Evolutionary conservation across 176 grass and related monocot genomes (phyloP), one percentile per base, ranked within the genome.

Genomic region (Carex myosuroides): DNA sequence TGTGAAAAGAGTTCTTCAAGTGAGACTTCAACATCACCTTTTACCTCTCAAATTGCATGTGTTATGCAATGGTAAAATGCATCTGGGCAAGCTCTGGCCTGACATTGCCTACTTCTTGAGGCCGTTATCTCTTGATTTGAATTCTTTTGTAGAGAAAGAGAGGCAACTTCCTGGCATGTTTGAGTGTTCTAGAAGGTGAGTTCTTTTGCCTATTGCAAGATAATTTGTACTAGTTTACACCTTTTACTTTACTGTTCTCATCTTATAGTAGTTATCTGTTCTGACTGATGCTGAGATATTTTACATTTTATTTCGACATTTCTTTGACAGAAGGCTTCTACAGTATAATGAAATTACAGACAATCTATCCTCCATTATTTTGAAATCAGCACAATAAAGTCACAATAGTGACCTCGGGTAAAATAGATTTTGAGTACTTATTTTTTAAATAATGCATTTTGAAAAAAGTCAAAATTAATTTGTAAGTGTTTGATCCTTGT

Each of bases 171-270:
- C 86, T 58, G 92, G 95, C 70, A 92, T 95, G 91, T 95, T 93
- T 30, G 95, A 98, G 44, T 98, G 92, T 84, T 86, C 92, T 81
- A 95, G 91, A 84, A 98, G 91, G 95, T 98, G 16, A 82, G 85
- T 86, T 54, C 9, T 46, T 29, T 53, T 30, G 24, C 24, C 44
- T 77, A 30, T 32, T 77, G 9, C 22, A 56, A 29, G 12, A 77
- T 54, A 9, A 0, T 77, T 77, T 70, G 8, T 37, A 39, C 65
- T 60, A 64, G 13, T 58, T 86, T 57, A 60, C 16, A 20, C 29
- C 8, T 57, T 44, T 80, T 76, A 69, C 39, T 70, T 67, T 79
- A 20, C 39, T 56, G 13, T 5, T 39, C n/a, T 80, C 13, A 21
- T 67, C 44, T 70, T 68, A 57, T 55, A 80, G 16, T 67, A n/a